Evolutionary conservation across 169 alveolate genomes (phyloP), one percentile per base, ranked within the genome.

Genomic region (Eimeria mitis): DNA sequence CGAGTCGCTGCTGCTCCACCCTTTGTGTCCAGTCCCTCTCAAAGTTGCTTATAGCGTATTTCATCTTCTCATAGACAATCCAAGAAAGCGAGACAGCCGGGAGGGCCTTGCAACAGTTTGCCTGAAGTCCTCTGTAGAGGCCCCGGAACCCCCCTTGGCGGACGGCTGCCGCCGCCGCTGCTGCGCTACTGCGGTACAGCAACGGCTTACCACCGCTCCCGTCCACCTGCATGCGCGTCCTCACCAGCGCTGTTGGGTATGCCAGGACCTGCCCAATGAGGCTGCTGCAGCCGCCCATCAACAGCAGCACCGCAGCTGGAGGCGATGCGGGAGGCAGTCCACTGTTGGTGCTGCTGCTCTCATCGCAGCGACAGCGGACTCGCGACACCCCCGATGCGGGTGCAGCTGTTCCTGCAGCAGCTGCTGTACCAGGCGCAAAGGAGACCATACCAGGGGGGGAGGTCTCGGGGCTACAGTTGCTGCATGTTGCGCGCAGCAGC

Each of bases 171-270:
- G 89, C 90, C 21, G 91, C 83, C 25, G 88, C 96, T 34, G 83
- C 89, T 49, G 94, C 61, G 83, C 96, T 89, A 68, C 65, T 88
- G 56, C 88, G 71, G 84, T 96, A 96, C 19, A 70, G 73, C 47
- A 83, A 49, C 8, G 84, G 84, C 37, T 85, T 42, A 56, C 95
- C 95, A 42, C 76, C 76, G 90, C 95, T 94, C 37, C 97, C 97
- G 34, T 96, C 97, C 70, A 88, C 97, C 81, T 96, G 97, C 88
- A 96, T 52, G 83, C 97, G 95, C 52, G 97, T 96, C 65, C 97
- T 68, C 75, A 94, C 89, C 40, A 96, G 88, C 6, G 97, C 96
- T 0, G 94, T 95, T 4, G 97, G 97, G 65, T 95, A 95, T 31
- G 97, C 87, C 47, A 90, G 70, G 23, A 95, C 92, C 81, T 95